These are phyloP conservation scores for Leishmania turanica DNA, from an alignment of 208 protist genomes.

Conservation along the genomic window DNA sequence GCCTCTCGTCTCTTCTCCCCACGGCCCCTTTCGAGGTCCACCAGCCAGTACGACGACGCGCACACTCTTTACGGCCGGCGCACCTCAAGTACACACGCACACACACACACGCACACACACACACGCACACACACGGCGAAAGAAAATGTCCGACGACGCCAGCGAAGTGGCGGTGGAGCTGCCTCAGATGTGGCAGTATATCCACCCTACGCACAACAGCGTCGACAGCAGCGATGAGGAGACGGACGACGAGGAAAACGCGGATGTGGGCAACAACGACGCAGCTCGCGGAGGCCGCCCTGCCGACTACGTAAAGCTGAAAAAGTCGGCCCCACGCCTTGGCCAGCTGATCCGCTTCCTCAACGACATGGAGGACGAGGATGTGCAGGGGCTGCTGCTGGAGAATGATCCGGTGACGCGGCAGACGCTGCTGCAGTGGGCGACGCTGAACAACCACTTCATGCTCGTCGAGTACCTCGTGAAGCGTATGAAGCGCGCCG, in stretches of 20 bases:
- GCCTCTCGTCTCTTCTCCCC: neutral
- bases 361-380: constrained; percentile 87
- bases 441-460: constrained; percentile 80
- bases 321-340: constrained; percentile 61
- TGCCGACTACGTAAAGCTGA: constrained; percentile 67
- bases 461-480: constrained; percentile 89
- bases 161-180: constrained; percentile 59
- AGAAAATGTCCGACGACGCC: constrained; percentile 61
- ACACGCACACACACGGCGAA: constrained; percentile 5
- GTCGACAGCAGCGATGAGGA: constrained; percentile 40
- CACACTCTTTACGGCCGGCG: neutral
- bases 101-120: constrained; percentile 7
- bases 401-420: constrained; percentile 85
- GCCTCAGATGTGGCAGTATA: constrained; percentile 78
- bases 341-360: constrained; percentile 77
- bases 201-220: constrained; percentile 63
- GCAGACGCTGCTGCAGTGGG: constrained; percentile 90
- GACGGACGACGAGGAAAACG: constrained; percentile 47
- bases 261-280: constrained; percentile 18
- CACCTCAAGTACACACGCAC: constrained; percentile 7
- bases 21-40: neutral
- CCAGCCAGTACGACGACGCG: neutral
- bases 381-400: constrained; percentile 67
- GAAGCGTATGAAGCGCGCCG: constrained; percentile 70
- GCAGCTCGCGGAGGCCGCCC: constrained; percentile 25